Percentiles rank a stretch among this genome's conserved stretches.
Conservation (phyloP, 2,329 filamentous ascomycete species). For the Drechslerella stenobrocha region DNA sequence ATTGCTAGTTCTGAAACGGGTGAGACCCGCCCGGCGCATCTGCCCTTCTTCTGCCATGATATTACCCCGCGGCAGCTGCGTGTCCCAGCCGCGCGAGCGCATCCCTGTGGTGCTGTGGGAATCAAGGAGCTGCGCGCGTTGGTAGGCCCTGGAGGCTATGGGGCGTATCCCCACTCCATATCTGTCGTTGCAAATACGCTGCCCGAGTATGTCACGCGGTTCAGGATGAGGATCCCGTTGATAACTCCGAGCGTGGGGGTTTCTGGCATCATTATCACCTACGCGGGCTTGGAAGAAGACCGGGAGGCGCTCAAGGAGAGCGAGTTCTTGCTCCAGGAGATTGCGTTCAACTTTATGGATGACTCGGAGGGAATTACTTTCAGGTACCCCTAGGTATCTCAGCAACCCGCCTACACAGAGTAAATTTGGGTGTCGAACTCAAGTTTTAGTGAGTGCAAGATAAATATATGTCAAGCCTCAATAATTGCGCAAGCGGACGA, state of each 20-base stretch:
- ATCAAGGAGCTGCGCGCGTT: slow-evolving; percentile 58
- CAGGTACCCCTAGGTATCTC: no score
- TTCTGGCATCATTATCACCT: neutral
- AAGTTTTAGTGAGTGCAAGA: no score
- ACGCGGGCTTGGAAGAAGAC: slow-evolving; percentile 5
- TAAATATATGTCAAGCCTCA: no score
- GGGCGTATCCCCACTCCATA: slow-evolving; percentile 24
- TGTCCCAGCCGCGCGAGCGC: slow-evolving; percentile 56
- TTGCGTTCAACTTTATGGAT: slow-evolving; percentile 14
- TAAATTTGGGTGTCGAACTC: no score
- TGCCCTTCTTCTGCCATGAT: slow-evolving; percentile 71
- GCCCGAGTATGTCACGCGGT: neutral
- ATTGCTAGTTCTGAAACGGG: slow-evolving; percentile 51
- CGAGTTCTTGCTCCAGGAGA: slow-evolving; percentile 28
- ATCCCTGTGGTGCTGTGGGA: slow-evolving; percentile 62
- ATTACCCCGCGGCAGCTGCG: slow-evolving; percentile 63
- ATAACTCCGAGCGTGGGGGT: slow-evolving; percentile 11
- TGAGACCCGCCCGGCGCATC: slow-evolving; percentile 55
- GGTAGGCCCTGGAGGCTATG: slow-evolving; percentile 52
- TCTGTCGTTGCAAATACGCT: slow-evolving; percentile 17
- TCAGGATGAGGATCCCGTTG: neutral
- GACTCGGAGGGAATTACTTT: slow-evolving; percentile 4
- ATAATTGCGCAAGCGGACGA: no score
- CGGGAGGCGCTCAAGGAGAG: neutral
- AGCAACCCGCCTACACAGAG: no score